phyloP scores from a whole-genome alignment of 306 rosid species.

The Cucumis hystrix region DNA sequence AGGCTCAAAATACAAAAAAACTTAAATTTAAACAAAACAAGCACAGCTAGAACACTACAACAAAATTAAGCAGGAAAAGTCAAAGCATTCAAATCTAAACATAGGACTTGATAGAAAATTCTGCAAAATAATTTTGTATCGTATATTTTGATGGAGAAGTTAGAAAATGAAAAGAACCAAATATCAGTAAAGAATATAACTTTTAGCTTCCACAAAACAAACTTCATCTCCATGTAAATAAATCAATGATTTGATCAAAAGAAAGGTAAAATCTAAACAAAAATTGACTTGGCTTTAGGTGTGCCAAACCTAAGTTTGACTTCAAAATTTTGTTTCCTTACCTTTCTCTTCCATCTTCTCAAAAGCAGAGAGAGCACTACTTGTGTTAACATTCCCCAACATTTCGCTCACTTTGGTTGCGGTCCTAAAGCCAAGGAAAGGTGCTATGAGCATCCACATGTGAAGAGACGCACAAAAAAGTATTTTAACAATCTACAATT shows the following conservation, averaged over 20 bases:
- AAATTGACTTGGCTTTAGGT: background rate
- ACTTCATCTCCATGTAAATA: background rate
- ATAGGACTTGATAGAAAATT: too few species aligned
- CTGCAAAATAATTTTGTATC: background rate
- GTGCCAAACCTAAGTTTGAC: background rate
- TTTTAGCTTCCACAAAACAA: background rate
- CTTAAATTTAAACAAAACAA: too few species aligned
- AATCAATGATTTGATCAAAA: background rate
- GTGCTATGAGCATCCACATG: conserved; percentile 9
- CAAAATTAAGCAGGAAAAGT: too few species aligned
- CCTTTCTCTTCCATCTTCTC: conserved; percentile 99
- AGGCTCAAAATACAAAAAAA: too few species aligned
- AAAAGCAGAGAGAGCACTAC: conserved; percentile 87
- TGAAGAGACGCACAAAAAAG: conserved; percentile 9
- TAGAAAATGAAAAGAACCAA: background rate
- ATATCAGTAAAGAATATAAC: background rate
- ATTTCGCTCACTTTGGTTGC: conserved; percentile 81
- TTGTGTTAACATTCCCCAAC: conserved; percentile 87
- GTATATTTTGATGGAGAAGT: background rate
- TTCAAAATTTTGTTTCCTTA: conserved; percentile 14
- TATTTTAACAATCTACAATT: background rate
- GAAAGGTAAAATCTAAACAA: background rate
- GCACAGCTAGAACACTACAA: too few species aligned
- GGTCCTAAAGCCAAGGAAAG: conserved; percentile 46
- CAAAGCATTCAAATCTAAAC: too few species aligned